phyloP scores from a whole-genome alignment of 257 asterid species.

The Solanum gandarillasii region DNA sequence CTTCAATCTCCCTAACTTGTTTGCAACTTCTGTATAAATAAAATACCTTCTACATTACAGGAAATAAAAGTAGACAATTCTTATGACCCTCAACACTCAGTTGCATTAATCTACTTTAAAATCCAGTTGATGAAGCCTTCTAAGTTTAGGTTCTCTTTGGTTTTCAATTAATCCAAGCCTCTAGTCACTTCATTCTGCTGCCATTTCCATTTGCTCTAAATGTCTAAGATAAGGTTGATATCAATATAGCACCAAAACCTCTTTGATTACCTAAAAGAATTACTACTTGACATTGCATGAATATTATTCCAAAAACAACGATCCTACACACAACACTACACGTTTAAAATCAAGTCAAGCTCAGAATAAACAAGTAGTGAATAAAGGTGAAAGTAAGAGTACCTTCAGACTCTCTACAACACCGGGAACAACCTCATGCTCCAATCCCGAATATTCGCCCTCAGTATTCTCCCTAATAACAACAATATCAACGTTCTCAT shows the following conservation, averaged over 20 bases:
- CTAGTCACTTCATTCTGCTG: not conserved
- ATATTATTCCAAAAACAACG: not conserved
- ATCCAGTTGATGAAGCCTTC: not conserved
- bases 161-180: not conserved
- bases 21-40: not conserved
- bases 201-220: not conserved
- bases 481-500: slow-evolving; percentile 75
- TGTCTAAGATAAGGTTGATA: not conserved
- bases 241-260: not conserved
- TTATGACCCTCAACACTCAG: not conserved
- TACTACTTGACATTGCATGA: not conserved
- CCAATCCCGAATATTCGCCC: slow-evolving; percentile 94
- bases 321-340: not conserved
- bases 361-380: not conserved
- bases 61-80: not conserved
- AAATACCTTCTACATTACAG: not conserved
- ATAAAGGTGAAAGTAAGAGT: not conserved
- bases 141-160: not conserved
- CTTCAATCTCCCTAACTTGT: not conserved
- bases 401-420: slow-evolving; percentile 93
- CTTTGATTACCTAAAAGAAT: not conserved
- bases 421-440: slow-evolving; percentile 99
- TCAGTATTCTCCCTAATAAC: slow-evolving; percentile 95
- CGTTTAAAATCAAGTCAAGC: not conserved
- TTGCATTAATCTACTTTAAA: not conserved